Evolutionary conservation across 352 stramenopile genomes (phyloP), one percentile per base, ranked within the genome.

Genomic region (Globisporangium heterothallicum): DNA sequence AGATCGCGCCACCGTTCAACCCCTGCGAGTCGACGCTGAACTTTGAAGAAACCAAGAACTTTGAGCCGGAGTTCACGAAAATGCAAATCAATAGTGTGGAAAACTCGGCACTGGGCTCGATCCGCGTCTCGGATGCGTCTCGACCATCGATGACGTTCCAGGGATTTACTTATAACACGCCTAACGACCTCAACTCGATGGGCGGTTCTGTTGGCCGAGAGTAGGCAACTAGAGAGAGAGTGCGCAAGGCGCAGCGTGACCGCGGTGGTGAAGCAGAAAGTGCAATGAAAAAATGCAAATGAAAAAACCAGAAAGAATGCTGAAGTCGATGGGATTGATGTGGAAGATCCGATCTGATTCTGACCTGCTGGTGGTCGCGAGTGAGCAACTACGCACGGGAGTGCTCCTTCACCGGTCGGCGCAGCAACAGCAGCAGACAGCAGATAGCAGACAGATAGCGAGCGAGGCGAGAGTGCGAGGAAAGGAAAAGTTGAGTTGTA

Each of bases 111-210:
- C 73, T 88, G 26, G 74, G 73, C 40, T 67, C 65, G 25, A 58
- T 88, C 53, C 76, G 79, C 47, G 72, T 84, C 9, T 92, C 81
- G 25, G 79, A 92, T 54, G 74, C 79, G 10, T 91, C 78, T 42
- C 78, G 84, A 38, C 78, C 77, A 53, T 92, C 81, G 49, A 92
- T 90, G 73, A 94, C 84, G 48, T 94, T 94, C 68, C 79, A 92
- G 63, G 84, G 82, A 14, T 94, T 94, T 63, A 92, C 84, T 44
- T 94, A 92, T 71, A 91, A 94, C 67, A 94, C 84, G 55, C 84
- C 84, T 21, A 94, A 90, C 61, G 83, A 94, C 47, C 57, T 94
- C 57, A 58, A 58, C 51, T 81, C 77, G 22, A 92, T 92, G 78
- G 74, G 73, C 27, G 63, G 54, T 30, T 89, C 78, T 12, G 81